Evolutionary conservation across 2,329 filamentous ascomycete species (phyloP).

Genomic region (Venturia aucupariae): DNA sequence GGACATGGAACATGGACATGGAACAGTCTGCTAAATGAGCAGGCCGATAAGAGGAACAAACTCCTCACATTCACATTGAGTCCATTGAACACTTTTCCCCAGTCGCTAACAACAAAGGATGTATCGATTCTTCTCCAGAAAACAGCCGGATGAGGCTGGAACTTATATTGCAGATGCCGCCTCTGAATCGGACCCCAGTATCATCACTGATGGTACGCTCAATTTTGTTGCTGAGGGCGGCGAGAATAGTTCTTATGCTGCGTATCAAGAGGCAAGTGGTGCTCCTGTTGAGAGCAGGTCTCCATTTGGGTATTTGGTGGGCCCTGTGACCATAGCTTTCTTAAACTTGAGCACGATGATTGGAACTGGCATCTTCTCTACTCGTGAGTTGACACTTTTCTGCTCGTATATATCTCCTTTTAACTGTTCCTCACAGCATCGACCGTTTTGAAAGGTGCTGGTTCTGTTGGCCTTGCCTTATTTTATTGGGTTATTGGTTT

Average conservation of each 20-base stretch:
- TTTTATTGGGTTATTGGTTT: constrained; percentile 14
- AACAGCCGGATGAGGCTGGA: neutral
- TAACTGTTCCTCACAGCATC: constrained; percentile 6
- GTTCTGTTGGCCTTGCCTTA: constrained; percentile 13
- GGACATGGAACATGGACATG: neutral
- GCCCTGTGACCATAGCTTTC: constrained; percentile 24
- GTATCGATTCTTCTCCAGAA: constrained; percentile 1
- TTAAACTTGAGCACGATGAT: constrained; percentile 12
- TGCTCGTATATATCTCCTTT: neutral
- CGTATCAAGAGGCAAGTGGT: constrained; percentile 53
- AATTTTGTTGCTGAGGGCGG: constrained; percentile 35
- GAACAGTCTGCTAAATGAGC: neutral
- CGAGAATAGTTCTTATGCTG: constrained; percentile 41
- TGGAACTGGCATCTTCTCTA: constrained; percentile 14
- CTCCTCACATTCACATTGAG: too few relatives aligned
- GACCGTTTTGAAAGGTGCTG: constrained; percentile 1
- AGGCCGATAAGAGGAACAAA: too few relatives aligned
- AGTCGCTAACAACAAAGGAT: neutral
- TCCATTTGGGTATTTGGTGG: constrained; percentile 51
- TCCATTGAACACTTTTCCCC: neutral
- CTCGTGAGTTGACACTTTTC: neutral
- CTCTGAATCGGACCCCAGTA: neutral
- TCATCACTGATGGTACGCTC: constrained; percentile 30
- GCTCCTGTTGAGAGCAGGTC: constrained; percentile 52
- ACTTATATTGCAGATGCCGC: neutral